A percentile compares a stretch with the other conserved stretches of the same genome.
Evolutionary conservation across 805 yeast species (phyloP).

Genomic region (Candida chilensis): DNA sequence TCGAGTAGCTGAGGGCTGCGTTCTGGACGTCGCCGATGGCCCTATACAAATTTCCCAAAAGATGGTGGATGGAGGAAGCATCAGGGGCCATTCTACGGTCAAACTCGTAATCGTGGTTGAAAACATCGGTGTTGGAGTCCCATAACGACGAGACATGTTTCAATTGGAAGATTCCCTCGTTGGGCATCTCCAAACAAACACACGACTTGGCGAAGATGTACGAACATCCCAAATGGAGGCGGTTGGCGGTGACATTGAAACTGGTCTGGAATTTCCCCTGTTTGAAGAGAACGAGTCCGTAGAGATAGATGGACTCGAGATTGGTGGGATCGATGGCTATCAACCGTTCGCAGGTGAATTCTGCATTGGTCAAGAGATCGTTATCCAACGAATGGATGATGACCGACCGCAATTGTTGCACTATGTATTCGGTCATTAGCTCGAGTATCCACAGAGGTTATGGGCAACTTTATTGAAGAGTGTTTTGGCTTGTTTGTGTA

Average conservation of each 20-base stretch:
- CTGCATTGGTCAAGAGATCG: conserved; percentile 66
- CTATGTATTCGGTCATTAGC: conserved; percentile 8
- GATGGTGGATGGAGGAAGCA: conserved; percentile 53
- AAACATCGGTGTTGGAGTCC: conserved; percentile 9
- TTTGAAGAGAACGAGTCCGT: conserved; percentile 58
- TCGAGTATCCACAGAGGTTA: no score
- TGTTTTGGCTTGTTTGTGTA: not conserved
- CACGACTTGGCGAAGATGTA: conserved; percentile 69
- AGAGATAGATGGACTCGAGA: conserved; percentile 56
- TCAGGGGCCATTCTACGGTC: conserved; percentile 44
- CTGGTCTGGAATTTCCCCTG: conserved; percentile 56
- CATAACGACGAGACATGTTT: conserved; percentile 18
- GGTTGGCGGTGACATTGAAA: conserved; percentile 36
- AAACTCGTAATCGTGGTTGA: conserved; percentile 23
- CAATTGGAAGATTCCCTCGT: conserved; percentile 51
- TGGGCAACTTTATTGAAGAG: conserved; percentile 1
- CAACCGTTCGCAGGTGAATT: conserved; percentile 77
- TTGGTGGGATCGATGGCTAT: conserved; percentile 51
- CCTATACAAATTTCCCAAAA: conserved; percentile 62
- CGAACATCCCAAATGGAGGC: conserved; percentile 62
- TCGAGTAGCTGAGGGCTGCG: conserved; percentile 58
- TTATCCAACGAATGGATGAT: conserved; percentile 67
- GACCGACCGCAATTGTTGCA: conserved; percentile 40
- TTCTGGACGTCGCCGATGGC: conserved; percentile 52
- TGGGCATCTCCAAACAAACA: conserved; percentile 38